Conservation (phyloP, 768 basidiomycete species). For the Xerocomellus amylosporus region DNA sequence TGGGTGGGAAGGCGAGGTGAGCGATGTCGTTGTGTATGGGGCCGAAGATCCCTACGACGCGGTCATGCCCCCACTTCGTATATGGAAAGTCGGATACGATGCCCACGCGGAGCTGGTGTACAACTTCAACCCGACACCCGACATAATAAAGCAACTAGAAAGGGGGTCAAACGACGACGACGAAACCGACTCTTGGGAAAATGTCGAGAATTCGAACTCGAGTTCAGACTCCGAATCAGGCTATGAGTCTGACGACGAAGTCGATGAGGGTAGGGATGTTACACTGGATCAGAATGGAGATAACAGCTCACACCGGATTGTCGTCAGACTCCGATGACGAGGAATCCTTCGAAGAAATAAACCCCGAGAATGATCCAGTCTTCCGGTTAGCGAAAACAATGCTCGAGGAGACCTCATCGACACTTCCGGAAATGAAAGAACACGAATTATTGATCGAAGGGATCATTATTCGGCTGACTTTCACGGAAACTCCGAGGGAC, state of each 20-base stretch:
- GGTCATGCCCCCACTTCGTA: conserved; percentile 5
- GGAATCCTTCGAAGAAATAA: not conserved
- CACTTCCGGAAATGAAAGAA: not conserved
- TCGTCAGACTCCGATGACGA: not conserved
- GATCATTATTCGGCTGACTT: not conserved
- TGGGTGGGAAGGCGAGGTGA: conserved; percentile 7
- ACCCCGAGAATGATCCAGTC: not conserved
- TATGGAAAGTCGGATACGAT: conserved; percentile 7
- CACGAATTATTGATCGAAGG: conserved; percentile 10
- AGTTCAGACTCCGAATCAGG: not conserved
- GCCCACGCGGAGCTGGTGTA: conserved; percentile 5
- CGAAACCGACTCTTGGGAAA: not conserved
- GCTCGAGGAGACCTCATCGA: not conserved
- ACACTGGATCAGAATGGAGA: not conserved
- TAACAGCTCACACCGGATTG: not conserved
- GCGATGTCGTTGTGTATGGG: not conserved
- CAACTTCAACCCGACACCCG: not conserved
- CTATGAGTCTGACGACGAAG: not conserved
- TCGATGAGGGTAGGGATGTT: not conserved
- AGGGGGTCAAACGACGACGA: not conserved
- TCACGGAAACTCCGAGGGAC: not conserved
- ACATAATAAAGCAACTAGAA: not conserved
- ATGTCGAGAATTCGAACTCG: not conserved
- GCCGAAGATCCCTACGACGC: not conserved
- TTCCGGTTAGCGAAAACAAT: not conserved